Conservation (phyloP, 176 grass and related monocot genomes). For the Tillandsia fasciculata region DNA sequence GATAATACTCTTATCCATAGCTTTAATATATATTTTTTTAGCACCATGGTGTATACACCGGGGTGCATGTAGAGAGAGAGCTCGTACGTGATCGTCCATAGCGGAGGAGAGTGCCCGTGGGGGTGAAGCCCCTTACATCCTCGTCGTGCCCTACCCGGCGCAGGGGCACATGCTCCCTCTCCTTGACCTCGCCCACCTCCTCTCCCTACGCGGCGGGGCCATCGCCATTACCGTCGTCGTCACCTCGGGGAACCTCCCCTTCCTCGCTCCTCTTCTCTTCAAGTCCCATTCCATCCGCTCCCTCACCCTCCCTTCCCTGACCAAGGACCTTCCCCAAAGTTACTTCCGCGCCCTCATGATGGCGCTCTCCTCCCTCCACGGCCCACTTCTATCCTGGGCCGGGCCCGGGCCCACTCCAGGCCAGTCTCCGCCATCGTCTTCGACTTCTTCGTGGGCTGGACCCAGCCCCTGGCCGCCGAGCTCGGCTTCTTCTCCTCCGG, state of each 20-base stretch:
- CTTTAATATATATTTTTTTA: no score
- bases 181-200: slow-evolving; percentile 36
- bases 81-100: slow-evolving; percentile 12
- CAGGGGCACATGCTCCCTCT: slow-evolving; percentile 59
- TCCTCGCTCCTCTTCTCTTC: slow-evolving; percentile 50
- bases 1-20: no score
- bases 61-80: background rate
- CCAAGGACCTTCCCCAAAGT: slow-evolving; percentile 15
- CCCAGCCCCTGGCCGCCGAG: slow-evolving; percentile 36
- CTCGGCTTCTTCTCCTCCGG: slow-evolving; percentile 42
- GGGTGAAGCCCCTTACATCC: slow-evolving; percentile 19
- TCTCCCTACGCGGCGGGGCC: slow-evolving; percentile 25
- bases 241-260: slow-evolving; percentile 31
- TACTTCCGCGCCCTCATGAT: slow-evolving; percentile 15
- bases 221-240: slow-evolving; percentile 45
- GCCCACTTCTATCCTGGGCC: slow-evolving; percentile 30
- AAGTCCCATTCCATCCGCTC: slow-evolving; percentile 28
- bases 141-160: slow-evolving; percentile 42
- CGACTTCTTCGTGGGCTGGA: slow-evolving; percentile 60
- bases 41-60: no score
- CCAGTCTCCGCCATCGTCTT: slow-evolving; percentile 37
- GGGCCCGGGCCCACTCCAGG: background rate
- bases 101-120: background rate
- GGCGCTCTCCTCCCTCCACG: slow-evolving; percentile 18
- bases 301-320: slow-evolving; percentile 50